These are phyloP conservation scores for Erodium trifolium DNA, from an alignment of 441 rosid species.

Conservation along the genomic window DNA sequence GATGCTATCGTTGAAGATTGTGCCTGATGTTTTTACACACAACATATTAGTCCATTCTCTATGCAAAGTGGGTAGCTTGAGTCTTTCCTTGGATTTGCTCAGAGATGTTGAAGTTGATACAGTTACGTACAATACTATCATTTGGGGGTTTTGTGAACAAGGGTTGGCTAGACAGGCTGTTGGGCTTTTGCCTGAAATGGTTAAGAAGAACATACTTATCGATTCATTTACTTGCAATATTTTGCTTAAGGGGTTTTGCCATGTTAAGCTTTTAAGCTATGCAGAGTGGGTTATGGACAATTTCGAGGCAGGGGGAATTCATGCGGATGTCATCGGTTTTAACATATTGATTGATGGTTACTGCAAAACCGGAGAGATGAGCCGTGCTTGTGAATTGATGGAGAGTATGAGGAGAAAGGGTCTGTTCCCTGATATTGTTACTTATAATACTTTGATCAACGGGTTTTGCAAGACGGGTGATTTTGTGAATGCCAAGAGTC, in stretches of 20 bases:
- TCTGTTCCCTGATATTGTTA: conserved; percentile 46
- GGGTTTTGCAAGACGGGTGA: conserved; percentile 54
- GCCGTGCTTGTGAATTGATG: conserved; percentile 35
- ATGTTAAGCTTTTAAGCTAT: conserved; percentile 38
- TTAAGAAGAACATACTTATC: conserved; percentile 45
- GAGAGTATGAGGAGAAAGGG: conserved; percentile 42
- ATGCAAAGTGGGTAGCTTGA: conserved; percentile 60
- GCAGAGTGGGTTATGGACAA: conserved; percentile 50
- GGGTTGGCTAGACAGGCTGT: conserved; percentile 51
- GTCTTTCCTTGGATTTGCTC: conserved; percentile 46
- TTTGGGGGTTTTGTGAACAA: conserved; percentile 69
- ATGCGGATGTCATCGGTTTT: conserved; percentile 39
- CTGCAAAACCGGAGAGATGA: conserved; percentile 40
- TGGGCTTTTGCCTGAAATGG: conserved; percentile 64
- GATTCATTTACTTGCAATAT: conserved; percentile 68
- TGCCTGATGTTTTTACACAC: conserved; percentile 50
- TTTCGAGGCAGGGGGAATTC: conserved; percentile 38
- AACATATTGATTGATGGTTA: conserved; percentile 57
- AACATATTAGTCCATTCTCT: conserved; percentile 73
- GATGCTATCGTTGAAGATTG: conserved; percentile 57
- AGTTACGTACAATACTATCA: conserved; percentile 65
- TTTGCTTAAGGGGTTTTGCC: conserved; percentile 70
- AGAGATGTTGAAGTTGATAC: conserved; percentile 42
- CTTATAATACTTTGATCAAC: conserved; percentile 52
- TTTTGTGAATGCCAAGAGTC: conserved; percentile 47